phyloP scores from a whole-genome alignment of 176 grass and related monocot species.

The Alopecurus myosuroides region DNA sequence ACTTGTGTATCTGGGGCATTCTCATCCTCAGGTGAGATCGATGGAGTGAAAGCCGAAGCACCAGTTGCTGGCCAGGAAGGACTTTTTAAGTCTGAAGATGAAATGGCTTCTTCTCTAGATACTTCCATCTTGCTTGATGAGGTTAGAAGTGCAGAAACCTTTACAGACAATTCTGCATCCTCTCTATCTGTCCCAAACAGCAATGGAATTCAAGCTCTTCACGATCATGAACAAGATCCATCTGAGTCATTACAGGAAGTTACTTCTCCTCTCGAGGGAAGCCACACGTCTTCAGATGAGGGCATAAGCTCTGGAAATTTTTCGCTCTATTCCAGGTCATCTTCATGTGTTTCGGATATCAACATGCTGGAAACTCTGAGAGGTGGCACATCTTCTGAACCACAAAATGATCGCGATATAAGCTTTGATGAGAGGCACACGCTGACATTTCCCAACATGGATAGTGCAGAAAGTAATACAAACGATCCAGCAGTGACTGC shows the following conservation, averaged over 20 bases:
- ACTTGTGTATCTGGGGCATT: constrained; percentile 2
- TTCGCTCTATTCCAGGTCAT: constrained; percentile 43
- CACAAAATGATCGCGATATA: not conserved
- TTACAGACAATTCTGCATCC: not conserved
- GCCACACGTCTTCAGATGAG: constrained; percentile 19
- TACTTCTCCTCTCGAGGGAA: constrained; percentile 18
- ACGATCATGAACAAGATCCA: not conserved
- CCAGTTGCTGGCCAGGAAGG: not conserved
- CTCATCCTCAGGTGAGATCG: not conserved
- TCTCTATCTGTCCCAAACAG: constrained; percentile 6
- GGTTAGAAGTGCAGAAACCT: constrained; percentile 13
- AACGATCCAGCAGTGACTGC: not conserved
- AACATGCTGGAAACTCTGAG: constrained; percentile 10
- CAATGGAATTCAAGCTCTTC: not conserved
- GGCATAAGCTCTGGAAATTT: constrained; percentile 22
- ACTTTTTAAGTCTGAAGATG: constrained; percentile 3
- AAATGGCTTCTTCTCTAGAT: not conserved
- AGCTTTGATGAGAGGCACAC: not conserved
- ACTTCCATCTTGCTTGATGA: constrained; percentile 19
- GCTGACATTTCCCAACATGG: not conserved
- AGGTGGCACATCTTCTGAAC: not conserved
- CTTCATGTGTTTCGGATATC: constrained; percentile 41
- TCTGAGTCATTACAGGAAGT: not conserved
- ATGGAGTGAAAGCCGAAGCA: not conserved
- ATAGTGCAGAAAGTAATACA: not conserved